These are phyloP conservation scores for Microsporum ferrugineum DNA, from an alignment of 2,329 filamentous ascomycete genomes.

Conservation along the genomic window DNA sequence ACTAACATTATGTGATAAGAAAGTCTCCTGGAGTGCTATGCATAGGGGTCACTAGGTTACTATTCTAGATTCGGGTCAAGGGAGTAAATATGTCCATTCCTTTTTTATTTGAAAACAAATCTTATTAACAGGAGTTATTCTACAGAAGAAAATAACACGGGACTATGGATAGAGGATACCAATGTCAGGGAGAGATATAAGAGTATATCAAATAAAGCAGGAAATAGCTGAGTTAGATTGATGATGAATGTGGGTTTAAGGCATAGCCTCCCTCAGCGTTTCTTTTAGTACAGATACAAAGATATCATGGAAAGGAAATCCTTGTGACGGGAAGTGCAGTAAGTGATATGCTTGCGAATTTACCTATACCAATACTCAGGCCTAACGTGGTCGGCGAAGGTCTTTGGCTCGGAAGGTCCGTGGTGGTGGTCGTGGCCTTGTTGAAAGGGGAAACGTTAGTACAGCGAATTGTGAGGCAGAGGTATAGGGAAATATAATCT, in stretches of 20 bases:
- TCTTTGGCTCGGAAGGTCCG: conserved; percentile 68
- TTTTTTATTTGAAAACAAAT: not conserved
- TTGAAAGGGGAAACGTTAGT: not conserved
- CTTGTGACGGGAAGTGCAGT: not conserved
- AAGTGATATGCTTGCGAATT: conserved; percentile 15
- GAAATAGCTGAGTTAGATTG: not conserved
- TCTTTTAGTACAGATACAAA: conserved; percentile 5
- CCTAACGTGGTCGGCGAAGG: conserved; percentile 90
- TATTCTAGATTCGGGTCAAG: not conserved
- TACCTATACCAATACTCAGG: conserved; percentile 75
- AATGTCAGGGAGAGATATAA: not conserved
- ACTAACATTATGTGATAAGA: too few relatives aligned
- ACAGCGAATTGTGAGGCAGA: not conserved
- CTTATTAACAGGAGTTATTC: not conserved
- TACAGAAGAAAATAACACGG: not conserved
- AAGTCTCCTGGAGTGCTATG: not conserved
- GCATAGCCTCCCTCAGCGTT: not conserved
- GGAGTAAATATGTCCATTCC: not conserved
- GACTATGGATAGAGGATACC: not conserved
- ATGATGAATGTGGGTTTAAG: not conserved
- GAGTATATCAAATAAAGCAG: not conserved
- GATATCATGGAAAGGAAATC: not conserved
- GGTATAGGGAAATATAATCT: conserved; percentile 14
- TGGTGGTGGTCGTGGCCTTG: conserved; percentile 25
- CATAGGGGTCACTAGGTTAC: not conserved